These are phyloP conservation scores for Sporobolomyces roseus DNA, from an alignment of 768 basidiomycete species.

Conservation along the genomic window DNA sequence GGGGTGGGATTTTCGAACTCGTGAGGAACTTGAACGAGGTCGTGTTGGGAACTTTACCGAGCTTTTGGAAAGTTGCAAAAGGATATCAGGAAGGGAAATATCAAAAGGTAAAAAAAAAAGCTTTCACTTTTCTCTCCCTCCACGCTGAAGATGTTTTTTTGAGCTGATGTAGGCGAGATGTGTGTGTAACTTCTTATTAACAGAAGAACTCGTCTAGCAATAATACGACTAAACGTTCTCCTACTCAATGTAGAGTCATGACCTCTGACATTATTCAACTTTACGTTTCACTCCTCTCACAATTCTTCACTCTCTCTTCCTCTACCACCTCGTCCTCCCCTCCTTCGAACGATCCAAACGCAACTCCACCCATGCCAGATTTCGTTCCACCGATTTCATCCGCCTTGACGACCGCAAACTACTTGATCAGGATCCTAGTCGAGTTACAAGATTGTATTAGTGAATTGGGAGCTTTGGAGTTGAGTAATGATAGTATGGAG, in stretches of 20 bases:
- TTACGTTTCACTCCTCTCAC: conserved; percentile 76
- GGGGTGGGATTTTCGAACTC: conserved; percentile 73
- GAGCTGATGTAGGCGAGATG: too few relatives aligned
- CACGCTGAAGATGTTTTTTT: too few relatives aligned
- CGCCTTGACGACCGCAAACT: conserved; percentile 75
- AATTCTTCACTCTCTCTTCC: conserved; percentile 80
- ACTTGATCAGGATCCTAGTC: conserved; percentile 69
- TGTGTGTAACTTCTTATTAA: too few relatives aligned
- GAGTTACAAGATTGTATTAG: conserved; percentile 83
- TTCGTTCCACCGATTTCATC: conserved; percentile 60
- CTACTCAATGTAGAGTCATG: conserved; percentile 79
- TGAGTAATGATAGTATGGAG: conserved; percentile 63
- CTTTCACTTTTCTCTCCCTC: neutral
- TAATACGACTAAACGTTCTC: conserved; percentile 64
- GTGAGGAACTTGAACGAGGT: conserved; percentile 83
- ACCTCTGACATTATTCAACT: conserved; percentile 78
- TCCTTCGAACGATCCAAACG: neutral
- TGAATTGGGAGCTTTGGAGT: conserved; percentile 74
- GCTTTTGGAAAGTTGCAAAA: conserved; percentile 88
- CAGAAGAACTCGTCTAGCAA: conserved; percentile 28
- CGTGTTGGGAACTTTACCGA: conserved; percentile 76
- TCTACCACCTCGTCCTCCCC: conserved; percentile 55
- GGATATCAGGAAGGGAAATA: conserved; percentile 90
- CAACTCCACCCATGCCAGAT: conserved; percentile 62
- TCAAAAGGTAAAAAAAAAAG: conserved; percentile 60